A percentile compares a stretch with the other conserved stretches of the same genome.
Conservation (phyloP, 2,329 filamentous ascomycete genomes). For the Hypoxylon sp. region DNA sequence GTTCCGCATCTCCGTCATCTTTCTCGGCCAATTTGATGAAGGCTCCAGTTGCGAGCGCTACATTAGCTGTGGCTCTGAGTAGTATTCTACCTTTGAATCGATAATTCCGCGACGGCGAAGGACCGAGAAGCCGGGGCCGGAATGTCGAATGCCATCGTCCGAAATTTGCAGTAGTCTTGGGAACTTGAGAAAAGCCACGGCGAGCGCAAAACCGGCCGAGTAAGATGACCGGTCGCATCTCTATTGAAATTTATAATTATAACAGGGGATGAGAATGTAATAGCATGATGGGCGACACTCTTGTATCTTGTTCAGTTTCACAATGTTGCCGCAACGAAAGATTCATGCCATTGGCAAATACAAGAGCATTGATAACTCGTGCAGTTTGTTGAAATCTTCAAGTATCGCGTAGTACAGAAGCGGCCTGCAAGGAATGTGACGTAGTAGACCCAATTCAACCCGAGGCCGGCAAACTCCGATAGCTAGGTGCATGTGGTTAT, state of each 20-base stretch:
- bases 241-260: conserved; percentile 45
- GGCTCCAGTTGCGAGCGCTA: conserved; percentile 65
- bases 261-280: conserved; percentile 12
- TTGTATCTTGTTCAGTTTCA: conserved; percentile 27
- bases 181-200: conserved; percentile 47
- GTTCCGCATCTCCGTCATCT: conserved; percentile 62
- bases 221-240: conserved; percentile 62
- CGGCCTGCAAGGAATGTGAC: conserved; percentile 24
- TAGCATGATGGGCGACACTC: conserved; percentile 33
- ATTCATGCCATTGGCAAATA: conserved; percentile 21
- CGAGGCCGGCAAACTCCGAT: conserved; percentile 10
- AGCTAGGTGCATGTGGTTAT: neutral
- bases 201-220: conserved; percentile 61
- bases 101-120: conserved; percentile 26
- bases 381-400: neutral
- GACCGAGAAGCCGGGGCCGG: conserved; percentile 25
- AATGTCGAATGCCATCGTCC: conserved; percentile 45
- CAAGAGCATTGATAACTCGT: neutral
- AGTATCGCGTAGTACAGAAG: conserved; percentile 12
- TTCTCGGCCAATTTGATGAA: conserved; percentile 71
- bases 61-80: conserved; percentile 57
- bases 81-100: conserved; percentile 53
- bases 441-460: conserved; percentile 28
- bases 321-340: conserved; percentile 39
- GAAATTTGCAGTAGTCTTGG: conserved; percentile 33